Evolutionary conservation across 345 rosid genomes (phyloP).

Genomic region (Psidium friedrichsthalianum): DNA sequence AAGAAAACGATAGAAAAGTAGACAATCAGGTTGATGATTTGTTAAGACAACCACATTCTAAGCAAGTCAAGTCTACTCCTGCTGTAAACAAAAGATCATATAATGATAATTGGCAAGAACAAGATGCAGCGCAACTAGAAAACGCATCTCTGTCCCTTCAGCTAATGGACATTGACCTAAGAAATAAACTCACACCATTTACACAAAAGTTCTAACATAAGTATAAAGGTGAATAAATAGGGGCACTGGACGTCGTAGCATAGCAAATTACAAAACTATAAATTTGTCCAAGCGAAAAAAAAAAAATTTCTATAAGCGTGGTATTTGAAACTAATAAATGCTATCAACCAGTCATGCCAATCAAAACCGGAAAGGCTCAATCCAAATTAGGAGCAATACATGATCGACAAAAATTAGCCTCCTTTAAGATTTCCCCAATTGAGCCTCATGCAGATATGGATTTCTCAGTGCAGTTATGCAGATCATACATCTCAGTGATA

Average conservation of each 20-base stretch:
- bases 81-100: not conserved
- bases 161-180: not conserved
- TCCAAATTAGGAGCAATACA: not conserved
- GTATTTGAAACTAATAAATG: not conserved
- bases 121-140: not conserved
- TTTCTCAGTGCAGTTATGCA: not conserved
- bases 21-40: not conserved
- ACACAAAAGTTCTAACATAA: not conserved
- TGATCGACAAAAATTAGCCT: not conserved
- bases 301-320: not conserved
- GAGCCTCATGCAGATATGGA: not conserved
- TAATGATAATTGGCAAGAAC: not conserved
- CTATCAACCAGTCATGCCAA: not conserved
- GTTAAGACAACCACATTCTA: not conserved
- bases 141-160: not conserved
- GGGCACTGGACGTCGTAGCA: not conserved
- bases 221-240: not conserved
- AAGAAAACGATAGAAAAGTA: not conserved
- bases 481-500: not conserved
- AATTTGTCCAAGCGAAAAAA: not conserved
- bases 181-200: not conserved
- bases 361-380: not conserved
- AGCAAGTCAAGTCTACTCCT: not conserved
- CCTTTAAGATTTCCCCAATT: not conserved
- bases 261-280: not conserved